Evolutionary conservation across 257 asterid species (phyloP).

Genomic region (Salvia hispanica): DNA sequence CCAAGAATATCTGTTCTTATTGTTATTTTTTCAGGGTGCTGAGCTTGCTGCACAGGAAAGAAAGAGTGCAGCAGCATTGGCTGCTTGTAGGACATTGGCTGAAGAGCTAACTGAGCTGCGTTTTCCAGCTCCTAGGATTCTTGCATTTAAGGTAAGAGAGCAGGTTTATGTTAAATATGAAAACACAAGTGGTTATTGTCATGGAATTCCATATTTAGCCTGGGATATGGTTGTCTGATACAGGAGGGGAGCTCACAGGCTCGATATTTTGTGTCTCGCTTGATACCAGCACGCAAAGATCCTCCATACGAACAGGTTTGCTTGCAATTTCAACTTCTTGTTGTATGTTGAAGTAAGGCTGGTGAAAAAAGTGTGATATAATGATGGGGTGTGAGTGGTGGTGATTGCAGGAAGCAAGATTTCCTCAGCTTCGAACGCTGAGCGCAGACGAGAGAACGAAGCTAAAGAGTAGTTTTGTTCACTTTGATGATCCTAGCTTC

Average conservation of each 20-base stretch:
- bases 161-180: neutral
- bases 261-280: constrained; percentile 85
- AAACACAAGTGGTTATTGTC: constrained; percentile 1
- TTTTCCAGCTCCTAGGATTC: constrained; percentile 98
- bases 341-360: too few relatives aligned
- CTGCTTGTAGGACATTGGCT: constrained; percentile 97
- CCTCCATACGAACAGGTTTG: constrained; percentile 94
- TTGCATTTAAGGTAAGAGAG: constrained; percentile 79
- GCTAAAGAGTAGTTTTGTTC: constrained; percentile 85
- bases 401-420: constrained; percentile 77
- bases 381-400: neutral
- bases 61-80: constrained; percentile 92
- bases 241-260: constrained; percentile 99
- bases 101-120: constrained; percentile 95
- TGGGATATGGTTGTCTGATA: constrained; percentile 29
- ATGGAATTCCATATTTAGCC: neutral
- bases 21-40: constrained; percentile 62
- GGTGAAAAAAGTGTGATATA: too few relatives aligned
- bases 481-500: constrained; percentile 94
- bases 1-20: neutral
- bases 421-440: constrained; percentile 89
- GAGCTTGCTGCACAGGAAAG: constrained; percentile 91
- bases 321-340: too few relatives aligned
- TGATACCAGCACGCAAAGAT: constrained; percentile 95
- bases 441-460: constrained; percentile 72